Evolutionary conservation across 2,329 filamentous ascomycete genomes (phyloP).

Genomic region (Juglanconis sp.): DNA sequence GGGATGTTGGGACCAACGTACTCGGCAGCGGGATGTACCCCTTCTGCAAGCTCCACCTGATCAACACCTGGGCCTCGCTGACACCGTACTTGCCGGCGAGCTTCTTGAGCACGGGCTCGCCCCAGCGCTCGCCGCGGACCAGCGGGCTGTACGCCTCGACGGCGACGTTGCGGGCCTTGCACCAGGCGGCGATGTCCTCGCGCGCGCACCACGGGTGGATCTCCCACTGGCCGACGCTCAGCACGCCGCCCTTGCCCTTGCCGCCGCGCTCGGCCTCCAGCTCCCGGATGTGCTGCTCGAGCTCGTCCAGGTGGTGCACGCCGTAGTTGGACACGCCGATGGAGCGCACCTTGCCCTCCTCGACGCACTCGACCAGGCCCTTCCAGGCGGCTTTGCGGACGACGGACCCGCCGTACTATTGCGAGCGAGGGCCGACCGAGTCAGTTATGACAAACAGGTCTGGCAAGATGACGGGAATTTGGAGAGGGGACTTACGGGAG

Average conservation of each 20-base stretch:
- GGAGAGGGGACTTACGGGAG: slow-evolving; percentile 32
- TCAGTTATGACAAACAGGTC: too few relatives aligned
- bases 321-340: slow-evolving; percentile 66
- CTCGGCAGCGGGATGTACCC: slow-evolving; percentile 65
- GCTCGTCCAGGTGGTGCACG: slow-evolving; percentile 59
- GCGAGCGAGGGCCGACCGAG: too few relatives aligned
- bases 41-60: slow-evolving; percentile 81
- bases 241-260: slow-evolving; percentile 63
- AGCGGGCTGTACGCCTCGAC: slow-evolving; percentile 63
- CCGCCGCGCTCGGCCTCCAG: slow-evolving; percentile 60
- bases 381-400: slow-evolving; percentile 59
- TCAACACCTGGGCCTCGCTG: slow-evolving; percentile 71
- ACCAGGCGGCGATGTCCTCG: slow-evolving; percentile 78
- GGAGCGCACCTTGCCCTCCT: slow-evolving; percentile 58
- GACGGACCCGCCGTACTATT: slow-evolving; percentile 48
- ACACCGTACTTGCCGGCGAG: slow-evolving; percentile 71
- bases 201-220: slow-evolving; percentile 84
- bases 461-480: too few relatives aligned
- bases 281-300: slow-evolving; percentile 57
- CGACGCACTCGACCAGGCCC: slow-evolving; percentile 61
- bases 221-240: slow-evolving; percentile 86
- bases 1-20: neutral
- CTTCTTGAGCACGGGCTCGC: slow-evolving; percentile 61
- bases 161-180: slow-evolving; percentile 57
- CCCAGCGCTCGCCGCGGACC: slow-evolving; percentile 65